These are phyloP conservation scores for Coemansia aciculifera DNA, from an alignment of 192 early-diverging fungal genomes.

Conservation along the genomic window DNA sequence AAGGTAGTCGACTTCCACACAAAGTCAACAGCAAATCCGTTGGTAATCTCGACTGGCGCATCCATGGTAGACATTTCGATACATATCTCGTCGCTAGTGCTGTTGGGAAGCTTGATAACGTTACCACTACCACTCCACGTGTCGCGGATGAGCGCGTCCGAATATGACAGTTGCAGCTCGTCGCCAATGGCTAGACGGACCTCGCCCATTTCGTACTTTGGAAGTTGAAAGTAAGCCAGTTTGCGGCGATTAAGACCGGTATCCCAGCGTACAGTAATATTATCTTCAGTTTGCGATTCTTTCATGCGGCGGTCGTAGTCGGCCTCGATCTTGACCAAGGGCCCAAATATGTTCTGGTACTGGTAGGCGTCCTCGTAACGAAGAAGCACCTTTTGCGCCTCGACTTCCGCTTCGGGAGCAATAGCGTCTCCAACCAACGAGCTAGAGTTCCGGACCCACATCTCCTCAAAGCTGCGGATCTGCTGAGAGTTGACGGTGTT, in stretches of 20 bases:
- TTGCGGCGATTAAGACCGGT: conserved; percentile 91
- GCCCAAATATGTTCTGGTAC: conserved; percentile 95
- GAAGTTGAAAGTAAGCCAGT: conserved; percentile 89
- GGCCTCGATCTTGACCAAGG: conserved; percentile 92
- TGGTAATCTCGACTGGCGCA: conserved; percentile 66
- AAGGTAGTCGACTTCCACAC: conserved; percentile 98
- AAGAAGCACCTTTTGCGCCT: conserved; percentile 79
- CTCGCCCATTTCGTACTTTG: conserved; percentile 87
- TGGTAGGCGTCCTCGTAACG: conserved; percentile 96
- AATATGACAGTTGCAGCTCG: conserved; percentile 85
- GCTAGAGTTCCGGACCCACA: conserved; percentile 79
- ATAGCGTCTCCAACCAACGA: conserved; percentile 82
- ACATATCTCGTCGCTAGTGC: conserved; percentile 90
- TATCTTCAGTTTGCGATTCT: conserved; percentile 94
- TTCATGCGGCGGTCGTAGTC: conserved; percentile 86
- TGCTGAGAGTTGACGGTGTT: conserved; percentile 80
- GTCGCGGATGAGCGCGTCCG: conserved; percentile 75
- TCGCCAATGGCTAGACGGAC: conserved; percentile 91
- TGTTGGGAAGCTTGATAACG: conserved; percentile 95
- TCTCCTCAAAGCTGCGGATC: conserved; percentile 84
- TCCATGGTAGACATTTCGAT: conserved; percentile 78
- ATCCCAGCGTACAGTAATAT: conserved; percentile 96
- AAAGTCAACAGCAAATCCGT: conserved; percentile 92
- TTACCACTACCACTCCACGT: conserved; percentile 89
- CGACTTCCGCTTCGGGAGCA: conserved; percentile 63